Evolutionary conservation across 495 filamentous ascomycete species (phyloP).

Genomic region (Xylaria telfairii): DNA sequence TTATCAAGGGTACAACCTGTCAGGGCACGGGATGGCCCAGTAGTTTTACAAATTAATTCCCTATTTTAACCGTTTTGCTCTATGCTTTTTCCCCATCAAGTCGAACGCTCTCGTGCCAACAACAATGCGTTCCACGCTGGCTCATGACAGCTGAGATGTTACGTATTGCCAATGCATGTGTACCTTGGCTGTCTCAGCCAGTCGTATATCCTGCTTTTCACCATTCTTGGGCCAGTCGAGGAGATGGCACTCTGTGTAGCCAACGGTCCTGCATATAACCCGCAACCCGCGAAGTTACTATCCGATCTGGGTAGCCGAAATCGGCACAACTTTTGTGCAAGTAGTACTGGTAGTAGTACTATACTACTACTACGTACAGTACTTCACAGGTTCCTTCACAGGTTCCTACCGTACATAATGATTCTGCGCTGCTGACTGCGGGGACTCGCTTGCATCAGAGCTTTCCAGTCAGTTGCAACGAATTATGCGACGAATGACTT

Average conservation of each 20-base stretch:
- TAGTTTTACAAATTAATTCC: neutral
- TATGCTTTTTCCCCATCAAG: neutral
- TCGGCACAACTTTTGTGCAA: neutral
- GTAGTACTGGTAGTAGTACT: too few species aligned
- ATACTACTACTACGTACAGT: too few species aligned
- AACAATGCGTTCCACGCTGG: neutral
- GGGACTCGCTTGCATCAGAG: neutral
- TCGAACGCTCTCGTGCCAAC: neutral
- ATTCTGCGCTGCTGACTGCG: conserved; percentile 19
- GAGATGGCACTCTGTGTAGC: neutral
- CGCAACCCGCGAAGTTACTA: neutral
- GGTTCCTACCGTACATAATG: neutral
- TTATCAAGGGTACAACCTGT: conserved; percentile 11
- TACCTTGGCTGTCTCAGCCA: conserved; percentile 1
- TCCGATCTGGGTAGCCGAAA: conserved; percentile 6
- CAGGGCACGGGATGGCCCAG: conserved; percentile 19
- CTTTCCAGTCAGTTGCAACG: neutral
- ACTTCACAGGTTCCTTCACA: too few species aligned
- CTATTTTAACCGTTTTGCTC: neutral
- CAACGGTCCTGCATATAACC: conserved; percentile 5
- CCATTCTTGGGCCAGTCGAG: neutral
- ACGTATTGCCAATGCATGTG: neutral
- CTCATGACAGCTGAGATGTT: neutral
- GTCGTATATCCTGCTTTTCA: neutral
- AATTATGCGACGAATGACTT: conserved; percentile 1